A percentile compares a stretch with the other conserved stretches of the same genome.
phyloP scores from a whole-genome alignment of 371 early-diverging fungal genomes.

The Gilbertella persicaria region DNA sequence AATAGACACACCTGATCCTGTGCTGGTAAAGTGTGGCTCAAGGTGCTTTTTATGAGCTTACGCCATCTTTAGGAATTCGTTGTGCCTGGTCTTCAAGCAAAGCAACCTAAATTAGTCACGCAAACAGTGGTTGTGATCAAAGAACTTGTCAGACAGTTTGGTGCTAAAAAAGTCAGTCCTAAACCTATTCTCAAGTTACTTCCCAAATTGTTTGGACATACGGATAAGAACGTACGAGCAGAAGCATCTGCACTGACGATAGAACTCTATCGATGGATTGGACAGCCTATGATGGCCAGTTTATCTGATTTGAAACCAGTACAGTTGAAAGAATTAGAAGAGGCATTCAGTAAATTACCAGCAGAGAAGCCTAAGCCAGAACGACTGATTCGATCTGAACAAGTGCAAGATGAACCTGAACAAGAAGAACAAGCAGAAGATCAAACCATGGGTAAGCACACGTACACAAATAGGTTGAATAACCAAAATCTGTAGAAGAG shows the following conservation, averaged over 20 bases:
- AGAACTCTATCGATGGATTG: constrained; percentile 84
- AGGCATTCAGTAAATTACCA: constrained; percentile 79
- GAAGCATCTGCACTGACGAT: constrained; percentile 79
- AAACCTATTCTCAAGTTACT: constrained; percentile 86
- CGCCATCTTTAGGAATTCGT: constrained; percentile 66
- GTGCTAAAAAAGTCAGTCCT: constrained; percentile 72
- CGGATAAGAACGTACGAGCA: constrained; percentile 89
- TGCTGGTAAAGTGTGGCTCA: constrained; percentile 61
- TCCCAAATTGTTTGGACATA: constrained; percentile 89
- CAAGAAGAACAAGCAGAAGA: constrained; percentile 41
- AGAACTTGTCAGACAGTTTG: constrained; percentile 82
- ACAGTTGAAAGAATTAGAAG: constrained; percentile 87
- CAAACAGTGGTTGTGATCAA: constrained; percentile 70
- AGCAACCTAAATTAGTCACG: constrained; percentile 90
- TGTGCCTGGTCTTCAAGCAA: constrained; percentile 77
- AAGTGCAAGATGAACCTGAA: constrained; percentile 54
- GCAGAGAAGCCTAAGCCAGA: constrained; percentile 65
- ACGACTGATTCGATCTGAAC: constrained; percentile 82
- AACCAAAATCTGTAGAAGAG: constrained; percentile 9
- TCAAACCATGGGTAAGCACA: constrained; percentile 9
- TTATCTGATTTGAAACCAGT: constrained; percentile 82
- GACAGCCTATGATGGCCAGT: constrained; percentile 66
- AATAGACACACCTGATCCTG: constrained; percentile 80
- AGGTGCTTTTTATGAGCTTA: background rate
- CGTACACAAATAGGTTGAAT: background rate